phyloP scores from a whole-genome alignment of 805 yeast species.

The Scheffersomyces coipomensis region DNA sequence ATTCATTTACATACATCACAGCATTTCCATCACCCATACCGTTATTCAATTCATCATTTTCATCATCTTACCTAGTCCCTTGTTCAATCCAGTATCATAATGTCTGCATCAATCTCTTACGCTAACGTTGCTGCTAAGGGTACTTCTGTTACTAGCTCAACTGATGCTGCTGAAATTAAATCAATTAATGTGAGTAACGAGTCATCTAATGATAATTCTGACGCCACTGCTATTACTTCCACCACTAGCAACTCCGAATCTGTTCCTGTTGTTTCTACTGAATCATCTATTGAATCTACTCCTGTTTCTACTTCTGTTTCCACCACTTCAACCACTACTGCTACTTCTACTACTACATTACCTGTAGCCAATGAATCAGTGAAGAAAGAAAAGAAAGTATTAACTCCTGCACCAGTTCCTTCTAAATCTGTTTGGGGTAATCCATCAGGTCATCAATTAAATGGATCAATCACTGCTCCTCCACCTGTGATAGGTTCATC shows the following conservation, averaged over 20 bases:
- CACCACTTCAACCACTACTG: conserved; percentile 3
- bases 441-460: conserved; percentile 12
- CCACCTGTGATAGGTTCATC: conserved; percentile 7
- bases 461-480: conserved; percentile 2
- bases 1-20: too few relatives aligned
- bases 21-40: too few relatives aligned
- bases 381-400: conserved; percentile 27
- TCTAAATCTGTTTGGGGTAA: conserved; percentile 42
- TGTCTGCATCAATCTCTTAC: conserved; percentile 33
- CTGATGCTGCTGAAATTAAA: conserved; percentile 3
- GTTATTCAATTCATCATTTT: too few relatives aligned
- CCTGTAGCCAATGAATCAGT: conserved; percentile 4
- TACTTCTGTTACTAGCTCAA: conserved; percentile 3
- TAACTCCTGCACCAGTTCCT: conserved; percentile 49
- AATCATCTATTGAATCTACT: conserved; percentile 3
- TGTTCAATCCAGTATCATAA: too few relatives aligned
- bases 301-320: conserved; percentile 2
- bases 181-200: background rate
- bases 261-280: background rate
- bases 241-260: background rate
- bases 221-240: background rate
- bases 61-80: too few relatives aligned
- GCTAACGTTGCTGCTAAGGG: conserved; percentile 44
- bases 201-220: conserved; percentile 4
- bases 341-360: conserved; percentile 6